These are phyloP conservation scores for Euphrasia arctica DNA, from an alignment of 305 asterid species.

Conservation along the genomic window DNA sequence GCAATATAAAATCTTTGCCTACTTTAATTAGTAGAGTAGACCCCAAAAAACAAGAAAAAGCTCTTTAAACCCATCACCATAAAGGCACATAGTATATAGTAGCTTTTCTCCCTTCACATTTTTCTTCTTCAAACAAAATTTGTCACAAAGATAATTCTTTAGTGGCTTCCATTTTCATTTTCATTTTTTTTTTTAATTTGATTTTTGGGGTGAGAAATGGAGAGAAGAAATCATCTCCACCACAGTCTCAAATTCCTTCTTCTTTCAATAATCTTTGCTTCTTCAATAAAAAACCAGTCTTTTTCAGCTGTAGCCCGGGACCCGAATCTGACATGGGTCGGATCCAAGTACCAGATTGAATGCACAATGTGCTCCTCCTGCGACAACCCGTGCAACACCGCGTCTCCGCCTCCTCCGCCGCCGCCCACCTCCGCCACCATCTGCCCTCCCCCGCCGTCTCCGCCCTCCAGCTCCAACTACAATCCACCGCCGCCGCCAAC, in stretches of 20 bases:
- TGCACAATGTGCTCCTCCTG: constrained; percentile 96
- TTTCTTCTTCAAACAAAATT: background rate
- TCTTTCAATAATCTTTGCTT: constrained; percentile 22
- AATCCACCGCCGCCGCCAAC: constrained; percentile 59
- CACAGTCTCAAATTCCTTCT: constrained; percentile 22
- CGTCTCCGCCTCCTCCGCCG: constrained; percentile 59
- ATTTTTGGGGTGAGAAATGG: constrained; percentile 32
- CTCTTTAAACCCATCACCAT: constrained; percentile 32
- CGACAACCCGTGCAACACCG: constrained; percentile 78
- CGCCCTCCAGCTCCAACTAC: constrained; percentile 45
- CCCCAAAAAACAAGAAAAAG: constrained; percentile 1
- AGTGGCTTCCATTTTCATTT: background rate
- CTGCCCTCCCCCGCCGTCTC: constrained; percentile 74
- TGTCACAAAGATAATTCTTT: background rate
- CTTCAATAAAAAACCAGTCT: constrained; percentile 18
- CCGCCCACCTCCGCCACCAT: constrained; percentile 33
- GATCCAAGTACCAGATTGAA: constrained; percentile 84
- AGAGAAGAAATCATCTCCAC: constrained; percentile 11
- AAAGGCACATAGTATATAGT: constrained; percentile 27
- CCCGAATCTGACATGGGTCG: constrained; percentile 49
- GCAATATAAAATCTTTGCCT: constrained; percentile 3
- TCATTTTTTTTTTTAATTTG: background rate
- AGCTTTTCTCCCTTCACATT: constrained; percentile 14
- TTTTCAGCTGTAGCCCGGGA: constrained; percentile 17
- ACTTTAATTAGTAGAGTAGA: constrained; percentile 11